phyloP scores from a whole-genome alignment of 139 green algal species.

The Coccomyxa sp. region DNA sequence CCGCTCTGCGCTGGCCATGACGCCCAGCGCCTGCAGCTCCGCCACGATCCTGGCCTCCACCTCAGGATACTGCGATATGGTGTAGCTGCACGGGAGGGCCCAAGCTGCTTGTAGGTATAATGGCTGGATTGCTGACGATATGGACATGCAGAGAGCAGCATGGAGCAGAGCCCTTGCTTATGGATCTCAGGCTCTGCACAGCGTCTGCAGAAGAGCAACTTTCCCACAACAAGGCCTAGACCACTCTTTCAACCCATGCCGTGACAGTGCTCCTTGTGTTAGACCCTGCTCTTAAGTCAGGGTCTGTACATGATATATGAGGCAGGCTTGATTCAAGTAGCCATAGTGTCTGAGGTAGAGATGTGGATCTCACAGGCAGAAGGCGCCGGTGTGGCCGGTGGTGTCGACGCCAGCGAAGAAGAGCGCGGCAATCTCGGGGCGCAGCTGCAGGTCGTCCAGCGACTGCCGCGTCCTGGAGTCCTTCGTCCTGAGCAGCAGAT shows the following conservation, averaged over 20 bases:
- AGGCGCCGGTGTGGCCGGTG: conserved; percentile 11
- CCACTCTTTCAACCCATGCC: not conserved
- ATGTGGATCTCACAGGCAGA: not conserved
- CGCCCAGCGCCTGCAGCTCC: conserved; percentile 12
- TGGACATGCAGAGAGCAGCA: not conserved
- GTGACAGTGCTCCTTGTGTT: not conserved
- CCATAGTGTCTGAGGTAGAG: not conserved
- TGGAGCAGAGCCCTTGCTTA: not conserved
- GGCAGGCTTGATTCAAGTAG: not conserved
- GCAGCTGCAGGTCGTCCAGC: not conserved
- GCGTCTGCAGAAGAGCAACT: not conserved
- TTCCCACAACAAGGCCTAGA: not conserved
- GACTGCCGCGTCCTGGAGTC: not conserved
- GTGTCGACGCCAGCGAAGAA: conserved; percentile 36
- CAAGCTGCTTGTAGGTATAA: not conserved
- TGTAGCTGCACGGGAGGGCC: not conserved
- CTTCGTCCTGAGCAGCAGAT: not conserved
- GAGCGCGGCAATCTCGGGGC: conserved; percentile 5
- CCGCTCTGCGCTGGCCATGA: conserved; percentile 9
- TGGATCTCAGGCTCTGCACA: not conserved
- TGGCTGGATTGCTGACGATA: not conserved
- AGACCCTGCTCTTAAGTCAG: not conserved
- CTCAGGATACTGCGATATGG: conserved; percentile 17
- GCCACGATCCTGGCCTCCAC: conserved; percentile 14
- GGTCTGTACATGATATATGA: not conserved